Percentiles rank a stretch among this genome's conserved stretches.
These are phyloP conservation scores for Trichoderma harzianum DNA, from an alignment of 2,329 filamentous ascomycete genomes.

Conservation along the genomic window DNA sequence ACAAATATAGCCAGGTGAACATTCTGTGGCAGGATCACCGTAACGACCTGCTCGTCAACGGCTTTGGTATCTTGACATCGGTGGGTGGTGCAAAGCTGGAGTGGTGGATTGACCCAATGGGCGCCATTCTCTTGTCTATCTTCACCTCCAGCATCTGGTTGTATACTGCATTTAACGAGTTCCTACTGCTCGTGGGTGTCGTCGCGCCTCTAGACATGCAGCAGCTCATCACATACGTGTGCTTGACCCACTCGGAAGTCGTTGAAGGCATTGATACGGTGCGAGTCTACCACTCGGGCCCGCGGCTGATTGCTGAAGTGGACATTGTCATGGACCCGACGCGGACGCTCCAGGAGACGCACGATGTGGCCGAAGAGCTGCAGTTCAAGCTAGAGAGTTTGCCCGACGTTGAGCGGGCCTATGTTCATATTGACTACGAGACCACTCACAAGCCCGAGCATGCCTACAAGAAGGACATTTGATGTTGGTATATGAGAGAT, in stretches of 20 bases:
- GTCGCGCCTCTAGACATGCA: slow-evolving; percentile 80
- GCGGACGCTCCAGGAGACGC: slow-evolving; percentile 70
- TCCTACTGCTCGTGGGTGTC: slow-evolving; percentile 85
- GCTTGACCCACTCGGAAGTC: slow-evolving; percentile 81
- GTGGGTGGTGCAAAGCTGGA: slow-evolving; percentile 83
- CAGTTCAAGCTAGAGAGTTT: slow-evolving; percentile 92
- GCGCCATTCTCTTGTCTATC: slow-evolving; percentile 77
- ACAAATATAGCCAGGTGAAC: slow-evolving; percentile 86
- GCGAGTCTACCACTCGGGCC: slow-evolving; percentile 85
- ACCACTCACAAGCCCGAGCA: slow-evolving; percentile 92
- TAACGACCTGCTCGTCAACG: slow-evolving; percentile 96
- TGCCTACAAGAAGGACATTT: slow-evolving; percentile 59
- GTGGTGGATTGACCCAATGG: slow-evolving; percentile 95
- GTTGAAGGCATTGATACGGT: slow-evolving; percentile 93
- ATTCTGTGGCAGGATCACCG: slow-evolving; percentile 97
- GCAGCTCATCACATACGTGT: slow-evolving; percentile 87
- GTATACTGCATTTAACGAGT: slow-evolving; percentile 81
- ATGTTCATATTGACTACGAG: slow-evolving; percentile 97
- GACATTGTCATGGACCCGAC: slow-evolving; percentile 89
- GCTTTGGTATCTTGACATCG: slow-evolving; percentile 84
- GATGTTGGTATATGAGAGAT: background rate
- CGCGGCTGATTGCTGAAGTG: slow-evolving; percentile 88
- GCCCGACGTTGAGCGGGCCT: slow-evolving; percentile 87
- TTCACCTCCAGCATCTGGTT: slow-evolving; percentile 80
- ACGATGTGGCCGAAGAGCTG: slow-evolving; percentile 90